Percentiles rank a stretch among this genome's conserved stretches.
phyloP scores from a whole-genome alignment of 257 asterid genomes.

The Mentha longifolia region DNA sequence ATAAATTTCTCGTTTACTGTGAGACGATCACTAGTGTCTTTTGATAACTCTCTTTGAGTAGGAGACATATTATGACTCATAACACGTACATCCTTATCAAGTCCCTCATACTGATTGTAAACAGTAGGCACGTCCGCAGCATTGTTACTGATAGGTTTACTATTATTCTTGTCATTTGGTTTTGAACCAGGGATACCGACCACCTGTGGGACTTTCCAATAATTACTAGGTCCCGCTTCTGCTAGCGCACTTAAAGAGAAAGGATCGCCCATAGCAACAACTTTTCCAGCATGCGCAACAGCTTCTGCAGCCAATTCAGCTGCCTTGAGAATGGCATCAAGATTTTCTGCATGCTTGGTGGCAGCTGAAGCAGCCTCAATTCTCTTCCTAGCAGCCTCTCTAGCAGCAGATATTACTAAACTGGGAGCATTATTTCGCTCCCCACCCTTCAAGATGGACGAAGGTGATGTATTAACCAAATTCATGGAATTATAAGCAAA shows the following conservation, averaged over 20 bases:
- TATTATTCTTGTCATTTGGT: slow-evolving; percentile 39
- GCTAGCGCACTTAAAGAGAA: slow-evolving; percentile 66
- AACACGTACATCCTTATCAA: slow-evolving; percentile 44
- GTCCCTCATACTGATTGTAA: slow-evolving; percentile 40
- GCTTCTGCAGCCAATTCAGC: slow-evolving; percentile 98
- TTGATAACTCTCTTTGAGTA: slow-evolving; percentile 43
- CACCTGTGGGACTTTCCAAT: slow-evolving; percentile 58
- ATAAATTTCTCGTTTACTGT: slow-evolving; percentile 40
- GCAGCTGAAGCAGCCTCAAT: slow-evolving; percentile 98
- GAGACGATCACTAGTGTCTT: slow-evolving; percentile 40
- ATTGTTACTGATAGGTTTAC: slow-evolving; percentile 33
- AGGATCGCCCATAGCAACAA: slow-evolving; percentile 87
- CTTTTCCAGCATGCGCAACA: slow-evolving; percentile 86
- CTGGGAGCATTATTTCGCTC: slow-evolving; percentile 56
- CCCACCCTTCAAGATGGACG: slow-evolving; percentile 58
- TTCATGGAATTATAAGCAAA: slow-evolving; percentile 41
- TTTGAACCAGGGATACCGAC: slow-evolving; percentile 45
- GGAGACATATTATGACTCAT: slow-evolving; percentile 35
- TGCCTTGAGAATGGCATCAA: slow-evolving; percentile 89
- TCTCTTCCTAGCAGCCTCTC: slow-evolving; percentile 91
- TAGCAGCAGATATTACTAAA: slow-evolving; percentile 74
- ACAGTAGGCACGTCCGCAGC: slow-evolving; percentile 44
- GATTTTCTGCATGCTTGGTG: slow-evolving; percentile 88
- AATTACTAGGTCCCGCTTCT: slow-evolving; percentile 74
- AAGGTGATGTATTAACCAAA: slow-evolving; percentile 59